These are phyloP conservation scores for Dictyostelium brefeldianum DNA, from an alignment of 78 protist genomes.

Conservation along the genomic window DNA sequence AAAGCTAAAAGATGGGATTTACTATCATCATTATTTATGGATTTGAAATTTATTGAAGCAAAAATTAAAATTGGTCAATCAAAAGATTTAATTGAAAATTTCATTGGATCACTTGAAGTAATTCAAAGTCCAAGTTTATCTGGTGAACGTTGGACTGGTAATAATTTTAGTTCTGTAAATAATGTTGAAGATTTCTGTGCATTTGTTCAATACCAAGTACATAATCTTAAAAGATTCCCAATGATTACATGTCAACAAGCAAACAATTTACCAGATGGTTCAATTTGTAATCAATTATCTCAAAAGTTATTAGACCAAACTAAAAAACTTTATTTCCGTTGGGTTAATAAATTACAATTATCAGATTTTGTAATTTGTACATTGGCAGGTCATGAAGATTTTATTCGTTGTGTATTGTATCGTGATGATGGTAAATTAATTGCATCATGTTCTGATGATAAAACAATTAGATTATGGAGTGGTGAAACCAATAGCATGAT, in stretches of 20 bases:
- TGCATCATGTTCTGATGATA: conserved; percentile 68
- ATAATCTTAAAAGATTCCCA: conserved; percentile 50
- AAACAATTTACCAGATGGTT: conserved; percentile 60
- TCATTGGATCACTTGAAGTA: background rate
- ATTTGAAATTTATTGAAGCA: conserved; percentile 48
- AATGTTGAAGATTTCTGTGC: conserved; percentile 40
- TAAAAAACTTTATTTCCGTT: conserved; percentile 15
- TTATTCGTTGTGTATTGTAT: conserved; percentile 35
- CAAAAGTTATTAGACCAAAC: background rate
- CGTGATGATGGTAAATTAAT: conserved; percentile 44
- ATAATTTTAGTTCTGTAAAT: conserved; percentile 32
- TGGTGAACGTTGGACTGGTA: conserved; percentile 73
- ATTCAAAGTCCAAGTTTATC: conserved; percentile 39
- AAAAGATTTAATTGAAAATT: conserved; percentile 27
- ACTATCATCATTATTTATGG: conserved; percentile 20
- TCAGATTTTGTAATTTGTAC: conserved; percentile 50
- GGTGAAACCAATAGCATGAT: conserved; percentile 58
- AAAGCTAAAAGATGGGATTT: conserved; percentile 54
- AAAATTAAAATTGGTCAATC: conserved; percentile 33
- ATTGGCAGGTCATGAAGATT: conserved; percentile 70
- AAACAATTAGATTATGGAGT: conserved; percentile 59
- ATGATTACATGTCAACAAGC: conserved; percentile 44
- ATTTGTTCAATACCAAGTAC: conserved; percentile 61
- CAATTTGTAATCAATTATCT: conserved; percentile 26
- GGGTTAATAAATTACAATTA: conserved; percentile 59